phyloP scores from a whole-genome alignment of 2,329 filamentous ascomycete species.

The Colletotrichum sp. region DNA sequence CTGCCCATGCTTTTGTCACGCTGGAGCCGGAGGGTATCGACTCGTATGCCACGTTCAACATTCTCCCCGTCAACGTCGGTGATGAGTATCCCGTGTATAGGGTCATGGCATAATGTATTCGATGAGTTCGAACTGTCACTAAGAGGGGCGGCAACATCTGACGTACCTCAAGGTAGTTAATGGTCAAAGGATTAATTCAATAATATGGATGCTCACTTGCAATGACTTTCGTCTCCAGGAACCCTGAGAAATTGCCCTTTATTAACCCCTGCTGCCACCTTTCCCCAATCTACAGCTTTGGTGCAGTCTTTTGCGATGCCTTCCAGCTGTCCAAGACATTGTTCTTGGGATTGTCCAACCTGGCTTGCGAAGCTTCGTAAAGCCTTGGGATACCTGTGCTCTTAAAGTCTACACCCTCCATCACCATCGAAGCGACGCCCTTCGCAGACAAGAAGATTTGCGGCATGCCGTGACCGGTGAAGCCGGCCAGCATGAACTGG shows the following conservation, averaged over 20 bases:
- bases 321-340: conserved; percentile 6
- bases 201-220: not conserved
- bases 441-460: conserved; percentile 45
- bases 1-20: conserved; percentile 29
- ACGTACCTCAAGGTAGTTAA: not conserved
- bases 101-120: conserved; percentile 2
- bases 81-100: conserved; percentile 36
- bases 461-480: conserved; percentile 58
- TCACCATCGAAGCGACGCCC: conserved; percentile 45
- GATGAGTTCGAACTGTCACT: not conserved
- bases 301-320: not conserved
- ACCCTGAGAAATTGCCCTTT: not conserved
- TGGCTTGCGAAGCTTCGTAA: conserved; percentile 35
- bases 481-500: conserved; percentile 52
- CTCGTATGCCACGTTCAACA: conserved; percentile 34
- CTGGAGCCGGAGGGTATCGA: conserved; percentile 37
- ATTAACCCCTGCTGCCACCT: not conserved
- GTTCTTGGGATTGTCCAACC: conserved; percentile 27
- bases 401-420: conserved; percentile 31
- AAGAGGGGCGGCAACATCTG: not conserved
- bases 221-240: fast-evolving
- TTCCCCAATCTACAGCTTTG: not conserved
- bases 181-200: not conserved
- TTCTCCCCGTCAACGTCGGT: conserved; percentile 29
- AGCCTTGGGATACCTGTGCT: conserved; percentile 40